Evolutionary conservation across 1,284 basidiomycete species (phyloP).

Genomic region (Ustilago vetiveriae): DNA sequence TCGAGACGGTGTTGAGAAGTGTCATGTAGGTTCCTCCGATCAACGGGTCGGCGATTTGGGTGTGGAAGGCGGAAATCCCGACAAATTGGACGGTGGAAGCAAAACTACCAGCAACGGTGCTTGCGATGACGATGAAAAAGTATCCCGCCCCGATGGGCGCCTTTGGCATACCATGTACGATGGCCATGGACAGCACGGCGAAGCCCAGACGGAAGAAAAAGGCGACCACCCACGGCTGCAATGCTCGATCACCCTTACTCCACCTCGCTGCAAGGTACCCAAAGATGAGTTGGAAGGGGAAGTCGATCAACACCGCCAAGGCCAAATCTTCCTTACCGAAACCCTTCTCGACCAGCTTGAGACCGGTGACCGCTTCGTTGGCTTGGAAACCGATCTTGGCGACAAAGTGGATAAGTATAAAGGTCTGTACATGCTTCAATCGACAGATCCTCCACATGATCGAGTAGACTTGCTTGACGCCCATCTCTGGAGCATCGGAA

Average conservation of each 20-base stretch:
- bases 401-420: constrained; percentile 87
- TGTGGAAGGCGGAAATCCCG: constrained; percentile 97
- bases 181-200: constrained; percentile 75
- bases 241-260: constrained; percentile 69
- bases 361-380: constrained; percentile 88
- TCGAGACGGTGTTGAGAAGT: constrained; percentile 94
- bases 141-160: constrained; percentile 74
- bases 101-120: constrained; percentile 86
- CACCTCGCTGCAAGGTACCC: constrained; percentile 96
- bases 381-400: constrained; percentile 96
- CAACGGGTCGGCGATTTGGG: constrained; percentile 92
- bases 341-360: constrained; percentile 97
- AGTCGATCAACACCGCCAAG: constrained; percentile 92
- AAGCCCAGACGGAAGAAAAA: constrained; percentile 88
- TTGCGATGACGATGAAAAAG: constrained; percentile 80
- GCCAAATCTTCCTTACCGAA: constrained; percentile 94
- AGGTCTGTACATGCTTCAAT: constrained; percentile 88
- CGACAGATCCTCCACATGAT: constrained; percentile 94
- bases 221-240: constrained; percentile 80
- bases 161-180: constrained; percentile 84
- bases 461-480: constrained; percentile 86
- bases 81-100: constrained; percentile 97
- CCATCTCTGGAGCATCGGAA: constrained; percentile 77
- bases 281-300: constrained; percentile 94
- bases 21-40: constrained; percentile 77